Conservation (phyloP, 352 stramenopile species). For the Aphanomyces astaci region DNA sequence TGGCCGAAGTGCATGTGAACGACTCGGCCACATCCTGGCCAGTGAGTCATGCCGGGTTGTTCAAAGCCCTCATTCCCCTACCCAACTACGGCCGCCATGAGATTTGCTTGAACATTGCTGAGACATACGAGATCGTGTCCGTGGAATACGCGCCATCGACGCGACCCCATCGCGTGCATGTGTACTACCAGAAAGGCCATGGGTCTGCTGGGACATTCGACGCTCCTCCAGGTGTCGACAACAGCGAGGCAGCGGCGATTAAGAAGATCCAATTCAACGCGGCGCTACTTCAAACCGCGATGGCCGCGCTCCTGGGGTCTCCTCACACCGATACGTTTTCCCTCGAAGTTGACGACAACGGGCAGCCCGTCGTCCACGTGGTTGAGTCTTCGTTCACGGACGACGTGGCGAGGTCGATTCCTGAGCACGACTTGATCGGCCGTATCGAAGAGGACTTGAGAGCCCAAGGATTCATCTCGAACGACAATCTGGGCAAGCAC, state of each 20-base stretch:
- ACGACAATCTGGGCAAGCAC: conserved; percentile 43
- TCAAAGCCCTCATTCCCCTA: conserved; percentile 6
- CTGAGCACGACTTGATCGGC: conserved; percentile 52
- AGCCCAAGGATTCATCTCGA: conserved; percentile 27
- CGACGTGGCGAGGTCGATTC: conserved; percentile 34
- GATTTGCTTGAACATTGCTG: conserved; percentile 22
- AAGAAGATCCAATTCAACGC: conserved; percentile 19
- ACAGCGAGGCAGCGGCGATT: not conserved
- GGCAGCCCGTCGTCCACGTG: conserved; percentile 12
- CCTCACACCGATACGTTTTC: conserved; percentile 2
- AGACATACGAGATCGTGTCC: conserved; percentile 19
- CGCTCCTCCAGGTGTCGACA: not conserved
- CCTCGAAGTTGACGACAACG: conserved; percentile 10
- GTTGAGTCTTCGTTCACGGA: conserved; percentile 46
- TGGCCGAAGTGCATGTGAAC: conserved; percentile 16
- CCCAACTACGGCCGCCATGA: conserved; percentile 8
- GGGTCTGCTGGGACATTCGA: not conserved
- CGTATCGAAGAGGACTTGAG: conserved; percentile 48
- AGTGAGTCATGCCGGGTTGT: not conserved
- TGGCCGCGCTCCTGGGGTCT: not conserved
- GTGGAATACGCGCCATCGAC: conserved; percentile 9
- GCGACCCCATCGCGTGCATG: not conserved
- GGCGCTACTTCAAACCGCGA: conserved; percentile 11
- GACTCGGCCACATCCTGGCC: conserved; percentile 14
- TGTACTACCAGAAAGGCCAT: conserved; percentile 14